Base-by-base conservation (phyloP, 2,329 filamentous ascomycete genomes). In the Stromatinia cepivora region DNA sequence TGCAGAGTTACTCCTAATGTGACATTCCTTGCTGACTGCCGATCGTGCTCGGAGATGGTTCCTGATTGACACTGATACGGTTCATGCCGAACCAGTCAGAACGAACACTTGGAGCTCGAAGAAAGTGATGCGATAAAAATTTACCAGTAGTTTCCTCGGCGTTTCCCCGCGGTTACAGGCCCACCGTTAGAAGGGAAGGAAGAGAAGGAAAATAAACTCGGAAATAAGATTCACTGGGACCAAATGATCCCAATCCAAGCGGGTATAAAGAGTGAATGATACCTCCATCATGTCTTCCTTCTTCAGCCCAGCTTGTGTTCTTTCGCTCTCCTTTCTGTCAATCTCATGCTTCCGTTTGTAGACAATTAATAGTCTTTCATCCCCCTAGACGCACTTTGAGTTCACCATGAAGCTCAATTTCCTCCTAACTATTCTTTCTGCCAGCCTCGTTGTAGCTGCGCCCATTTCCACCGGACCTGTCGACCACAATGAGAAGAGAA, bases 401-500 rank as follows among this genome's bases (percentile, higher is more conserved):
- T n/a, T 48, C 42, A 61, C 13, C 22, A 70, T 67, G 63, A 65
- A 70, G 66, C 58, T 68, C 48, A 42, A 20, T 31, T 39, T 36
- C 25, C 39, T 65, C 36, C 25, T 67, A 4, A 54, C 50, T 17
- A 17, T 72, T 25, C 67, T 70, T 42, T 54, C 74, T 56, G 34
- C 72, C 22, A 56, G 69, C n/a, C 69, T 76, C 39, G 48, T 65
- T 1, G 48, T 71, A 42, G 66, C 72, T 34, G 71, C 67, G 15
- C 71, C 74, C 20, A 39, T 59, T 15, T 46, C 63, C 5, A 13
- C 53, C 4, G 52, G 54, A n/a, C 17, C 28, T n/a, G 46, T 28
- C 31, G n/a, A 11, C 1, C 45, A 65, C 2, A 56, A 69, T 4
- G 46, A 42, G 25, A 70, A 73, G 50, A 67, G 72, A 25, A 67